Base-by-base conservation (phyloP, 1,284 basidiomycete genomes). In the Schizopora paradoxa region DNA sequence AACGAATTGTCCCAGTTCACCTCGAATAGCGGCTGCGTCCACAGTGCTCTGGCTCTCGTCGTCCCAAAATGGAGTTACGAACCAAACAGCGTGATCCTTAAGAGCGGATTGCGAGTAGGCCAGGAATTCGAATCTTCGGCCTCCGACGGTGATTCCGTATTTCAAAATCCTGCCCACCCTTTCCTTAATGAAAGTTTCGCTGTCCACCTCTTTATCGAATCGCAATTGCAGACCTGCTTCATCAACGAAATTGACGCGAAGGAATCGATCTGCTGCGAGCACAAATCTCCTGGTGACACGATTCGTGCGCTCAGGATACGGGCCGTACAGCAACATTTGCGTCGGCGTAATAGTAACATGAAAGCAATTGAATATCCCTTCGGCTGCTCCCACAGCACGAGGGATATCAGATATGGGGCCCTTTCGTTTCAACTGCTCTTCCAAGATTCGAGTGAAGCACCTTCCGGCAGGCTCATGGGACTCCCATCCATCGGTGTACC, bases 281-380 rank as follows among this genome's bases (percentile, higher is more conserved):
- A 62, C 57, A 52, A 75, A 79, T n/a, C 55, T 58, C 14, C 78
- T 69, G 43, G 82, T 71, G 21, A 86, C 73, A 8, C 82, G 66
- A 54, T 86, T 88, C 0, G 79, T 79, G 19, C 77, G 74, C 52
- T 86, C 82, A 1, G 69, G 71, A 50, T 72, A 73, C 2, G 82
- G 82, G 0, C 86, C 85, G 33, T 75, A 72, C 21, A 84, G 64
- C 35, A 61, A 56, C 51, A 77, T 69, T 0, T 70, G 66, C 0
- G 82, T 83, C 0, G 83, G 83, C 0, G 82, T 80, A 34, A 84
- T 61, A 4, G 61, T 68, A 39, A 77, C 71, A 53, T 79, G 79
- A 26, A 74, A 62, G 37, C 77, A 72, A 16, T 76, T 61, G 58
- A 79, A 82, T 14, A 72, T 58, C 51, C 67, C 72, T 11, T 66